A percentile compares a stretch with the other conserved stretches of the same genome.
Conservation (phyloP, 2,329 filamentous ascomycete species). For the Geosmithia morbida region DNA sequence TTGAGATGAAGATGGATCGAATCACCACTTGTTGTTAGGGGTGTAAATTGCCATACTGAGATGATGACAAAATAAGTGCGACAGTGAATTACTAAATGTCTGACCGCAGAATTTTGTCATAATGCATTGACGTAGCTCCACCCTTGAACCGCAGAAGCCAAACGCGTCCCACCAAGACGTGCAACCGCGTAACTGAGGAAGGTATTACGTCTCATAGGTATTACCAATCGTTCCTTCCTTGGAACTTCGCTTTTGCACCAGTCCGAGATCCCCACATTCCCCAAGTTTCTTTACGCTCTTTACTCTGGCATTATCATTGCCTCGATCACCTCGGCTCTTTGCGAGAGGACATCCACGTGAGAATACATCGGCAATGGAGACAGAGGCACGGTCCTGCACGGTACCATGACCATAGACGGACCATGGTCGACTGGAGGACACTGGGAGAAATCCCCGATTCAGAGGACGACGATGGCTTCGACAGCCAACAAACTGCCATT, state of each 20-base stretch:
- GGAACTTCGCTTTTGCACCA: not conserved
- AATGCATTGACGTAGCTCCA: not conserved
- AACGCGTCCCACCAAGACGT: slow-evolving; percentile 1
- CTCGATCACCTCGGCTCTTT: no score
- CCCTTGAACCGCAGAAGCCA: not conserved
- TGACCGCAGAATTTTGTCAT: slow-evolving; percentile 1
- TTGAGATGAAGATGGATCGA: not conserved
- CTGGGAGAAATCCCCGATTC: slow-evolving; percentile 36
- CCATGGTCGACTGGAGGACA: slow-evolving; percentile 33
- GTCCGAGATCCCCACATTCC: not conserved
- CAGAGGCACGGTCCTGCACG: not conserved
- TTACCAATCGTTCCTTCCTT: not conserved
- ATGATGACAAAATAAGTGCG: not conserved
- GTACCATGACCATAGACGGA: slow-evolving; percentile 12
- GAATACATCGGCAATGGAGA: not conserved
- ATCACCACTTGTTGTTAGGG: no score
- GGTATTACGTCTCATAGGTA: not conserved
- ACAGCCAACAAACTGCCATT: slow-evolving; percentile 12
- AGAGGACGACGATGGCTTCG: slow-evolving; percentile 30
- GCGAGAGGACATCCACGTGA: not conserved
- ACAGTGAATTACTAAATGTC: not conserved
- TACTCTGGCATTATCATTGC: not conserved
- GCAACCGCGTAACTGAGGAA: not conserved
- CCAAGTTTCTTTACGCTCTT: not conserved
- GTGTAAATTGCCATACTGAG: no score